Percentiles rank a stretch among this genome's conserved stretches.
Conservation (phyloP, 2,329 filamentous ascomycete genomes). For the Trichophyton benhamiae region DNA sequence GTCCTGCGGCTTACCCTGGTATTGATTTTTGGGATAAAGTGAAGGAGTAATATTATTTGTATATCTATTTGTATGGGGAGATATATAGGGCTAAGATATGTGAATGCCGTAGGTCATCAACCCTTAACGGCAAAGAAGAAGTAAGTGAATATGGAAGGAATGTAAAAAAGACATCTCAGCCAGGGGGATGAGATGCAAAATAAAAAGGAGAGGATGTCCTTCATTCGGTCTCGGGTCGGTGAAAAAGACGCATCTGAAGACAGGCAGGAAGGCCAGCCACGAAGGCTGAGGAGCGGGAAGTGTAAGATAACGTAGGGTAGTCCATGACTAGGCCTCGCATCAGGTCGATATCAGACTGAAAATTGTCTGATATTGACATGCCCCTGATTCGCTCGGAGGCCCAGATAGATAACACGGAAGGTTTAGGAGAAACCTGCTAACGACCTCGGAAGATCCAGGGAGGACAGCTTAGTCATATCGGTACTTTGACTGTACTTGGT, state of each 20-base stretch:
- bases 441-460: neutral
- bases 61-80: neutral
- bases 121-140: neutral
- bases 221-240: neutral
- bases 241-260: constrained; percentile 1
- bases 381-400: neutral
- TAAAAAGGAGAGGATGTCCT: neutral
- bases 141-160: neutral
- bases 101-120: neutral
- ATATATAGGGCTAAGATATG: neutral
- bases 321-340: neutral
- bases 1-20: neutral
- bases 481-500: neutral
- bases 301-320: neutral
- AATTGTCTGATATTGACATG: neutral
- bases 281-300: neutral
- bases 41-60: neutral
- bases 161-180: neutral
- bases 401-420: constrained; percentile 3
- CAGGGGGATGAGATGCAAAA: neutral
- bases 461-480: neutral
- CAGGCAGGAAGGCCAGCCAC: neutral
- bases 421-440: neutral
- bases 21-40: neutral
- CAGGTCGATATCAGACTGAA: neutral